Conservation (phyloP, 805 yeast genomes). For the Vanderwaltozyma verrucispora region DNA sequence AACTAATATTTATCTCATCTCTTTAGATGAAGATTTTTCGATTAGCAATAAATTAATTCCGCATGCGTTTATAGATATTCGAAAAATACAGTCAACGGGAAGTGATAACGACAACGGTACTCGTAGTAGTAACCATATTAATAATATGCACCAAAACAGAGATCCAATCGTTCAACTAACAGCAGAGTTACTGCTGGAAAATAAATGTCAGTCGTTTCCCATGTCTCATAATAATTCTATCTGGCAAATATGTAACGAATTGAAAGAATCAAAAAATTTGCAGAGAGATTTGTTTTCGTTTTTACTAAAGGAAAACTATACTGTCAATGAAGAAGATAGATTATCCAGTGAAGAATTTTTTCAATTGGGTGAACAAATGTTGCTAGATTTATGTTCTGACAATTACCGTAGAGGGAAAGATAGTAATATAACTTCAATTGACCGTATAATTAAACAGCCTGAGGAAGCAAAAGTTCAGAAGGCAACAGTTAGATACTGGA, state of each 20-base stretch:
- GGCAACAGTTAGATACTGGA: constrained; percentile 21
- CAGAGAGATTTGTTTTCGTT: constrained; percentile 9
- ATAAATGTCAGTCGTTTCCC: constrained; percentile 18
- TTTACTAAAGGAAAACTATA: constrained; percentile 11
- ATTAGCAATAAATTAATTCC: constrained; percentile 9
- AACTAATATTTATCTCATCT: constrained; percentile 10
- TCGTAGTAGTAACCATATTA: neutral
- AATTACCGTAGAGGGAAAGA: neutral
- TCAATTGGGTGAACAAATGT: constrained; percentile 12
- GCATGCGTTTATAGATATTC: constrained; percentile 17
- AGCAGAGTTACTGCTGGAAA: constrained; percentile 11
- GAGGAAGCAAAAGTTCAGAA: neutral
- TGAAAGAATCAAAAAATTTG: constrained; percentile 7
- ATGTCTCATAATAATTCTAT: constrained; percentile 9
- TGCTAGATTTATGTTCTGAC: constrained; percentile 4
- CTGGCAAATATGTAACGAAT: constrained; percentile 15
- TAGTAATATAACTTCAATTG: neutral
- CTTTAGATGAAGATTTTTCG: constrained; percentile 19
- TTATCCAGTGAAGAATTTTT: constrained; percentile 17
- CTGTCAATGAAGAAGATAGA: constrained; percentile 4
- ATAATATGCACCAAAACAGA: neutral
- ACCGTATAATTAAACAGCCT: neutral
- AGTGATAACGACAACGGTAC: neutral
- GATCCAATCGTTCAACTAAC: neutral
- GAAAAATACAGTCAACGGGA: neutral